These are phyloP conservation scores for Neocallimastix lanati DNA, from an alignment of 192 early-diverging fungal genomes.

Conservation along the genomic window DNA sequence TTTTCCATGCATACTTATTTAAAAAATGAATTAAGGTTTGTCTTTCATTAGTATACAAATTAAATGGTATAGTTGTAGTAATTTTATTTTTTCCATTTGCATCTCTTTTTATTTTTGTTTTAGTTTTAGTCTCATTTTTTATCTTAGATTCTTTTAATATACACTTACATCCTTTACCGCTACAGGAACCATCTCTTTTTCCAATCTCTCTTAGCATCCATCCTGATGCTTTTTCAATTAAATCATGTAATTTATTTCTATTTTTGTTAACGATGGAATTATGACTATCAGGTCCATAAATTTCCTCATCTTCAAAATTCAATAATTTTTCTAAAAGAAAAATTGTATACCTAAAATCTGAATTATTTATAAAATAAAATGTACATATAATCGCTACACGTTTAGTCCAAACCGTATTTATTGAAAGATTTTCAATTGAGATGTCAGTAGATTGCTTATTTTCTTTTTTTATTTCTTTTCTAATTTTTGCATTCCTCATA, in stretches of 20 bases:
- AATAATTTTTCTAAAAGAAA: background rate
- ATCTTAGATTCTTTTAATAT: background rate
- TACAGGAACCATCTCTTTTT: background rate
- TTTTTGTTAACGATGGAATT: background rate
- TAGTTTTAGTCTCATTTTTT: too few species aligned
- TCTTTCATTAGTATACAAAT: background rate
- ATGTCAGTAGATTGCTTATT: too few species aligned
- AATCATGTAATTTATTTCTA: background rate
- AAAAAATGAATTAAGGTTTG: background rate
- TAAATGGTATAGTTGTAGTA: background rate
- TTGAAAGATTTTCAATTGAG: background rate
- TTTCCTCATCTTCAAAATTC: background rate
- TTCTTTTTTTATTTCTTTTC: too few species aligned
- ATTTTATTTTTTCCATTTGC: background rate
- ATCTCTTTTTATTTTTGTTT: too few species aligned
- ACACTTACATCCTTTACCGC: background rate
- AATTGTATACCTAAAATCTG: background rate
- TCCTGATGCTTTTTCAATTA: background rate
- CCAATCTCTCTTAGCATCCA: background rate
- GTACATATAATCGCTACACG: background rate
- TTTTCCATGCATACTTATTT: background rate
- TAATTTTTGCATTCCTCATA: too few species aligned
- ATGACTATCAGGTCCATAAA: background rate
- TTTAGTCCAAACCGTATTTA: background rate
- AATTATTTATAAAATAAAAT: background rate